A percentile compares a stretch with the other conserved stretches of the same genome.
These are phyloP conservation scores for Populus hybrid DNA, from an alignment of 441 rosid species.

Conservation along the genomic window DNA sequence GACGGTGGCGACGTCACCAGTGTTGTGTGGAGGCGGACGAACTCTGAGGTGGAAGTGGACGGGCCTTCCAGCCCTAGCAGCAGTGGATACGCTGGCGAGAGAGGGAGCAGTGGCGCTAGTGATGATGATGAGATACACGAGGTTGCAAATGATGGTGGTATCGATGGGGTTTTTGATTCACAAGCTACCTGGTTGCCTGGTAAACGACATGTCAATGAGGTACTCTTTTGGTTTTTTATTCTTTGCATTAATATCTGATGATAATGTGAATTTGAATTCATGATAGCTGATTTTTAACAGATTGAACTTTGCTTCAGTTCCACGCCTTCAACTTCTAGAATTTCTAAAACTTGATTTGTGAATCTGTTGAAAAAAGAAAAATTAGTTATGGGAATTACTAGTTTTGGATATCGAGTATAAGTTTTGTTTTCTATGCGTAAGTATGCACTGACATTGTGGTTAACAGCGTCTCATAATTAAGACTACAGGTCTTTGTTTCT, in stretches of 20 bases:
- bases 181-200: slow-evolving; percentile 75
- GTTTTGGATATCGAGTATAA: not conserved
- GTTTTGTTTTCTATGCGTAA: not conserved
- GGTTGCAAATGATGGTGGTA: slow-evolving; percentile 34
- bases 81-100: slow-evolving; percentile 92
- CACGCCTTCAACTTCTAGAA: not conserved
- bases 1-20: slow-evolving; percentile 26
- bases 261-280: slow-evolving; percentile 21
- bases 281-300: not conserved
- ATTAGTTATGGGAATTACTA: not conserved
- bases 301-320: not conserved
- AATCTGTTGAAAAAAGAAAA: not conserved
- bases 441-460: not conserved
- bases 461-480: not conserved
- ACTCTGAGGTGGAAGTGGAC: slow-evolving; percentile 54
- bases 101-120: slow-evolving; percentile 69
- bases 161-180: slow-evolving; percentile 35
- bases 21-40: slow-evolving; percentile 33
- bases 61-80: slow-evolving; percentile 77
- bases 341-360: not conserved
- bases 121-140: slow-evolving; percentile 69
- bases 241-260: slow-evolving; percentile 33
- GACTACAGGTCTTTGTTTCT: not conserved
- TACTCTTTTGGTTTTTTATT: slow-evolving; percentile 16
- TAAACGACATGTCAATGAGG: slow-evolving; percentile 92